phyloP scores from a whole-genome alignment of 2,329 filamentous ascomycete genomes.

The Penicillium sp. region DNA sequence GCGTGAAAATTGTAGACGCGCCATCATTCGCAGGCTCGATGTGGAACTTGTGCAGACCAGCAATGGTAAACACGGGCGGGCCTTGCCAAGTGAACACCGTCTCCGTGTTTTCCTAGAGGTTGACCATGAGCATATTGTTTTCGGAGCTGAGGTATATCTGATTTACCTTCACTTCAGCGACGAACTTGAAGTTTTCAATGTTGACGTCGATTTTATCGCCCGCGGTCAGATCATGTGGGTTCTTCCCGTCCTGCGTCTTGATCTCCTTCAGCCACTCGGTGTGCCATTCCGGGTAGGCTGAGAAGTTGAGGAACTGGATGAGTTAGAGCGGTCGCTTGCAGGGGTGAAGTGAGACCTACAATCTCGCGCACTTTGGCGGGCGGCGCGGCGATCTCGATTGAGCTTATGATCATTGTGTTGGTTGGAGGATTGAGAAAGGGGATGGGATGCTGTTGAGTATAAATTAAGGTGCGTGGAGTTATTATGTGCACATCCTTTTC shows the following conservation, averaged over 20 bases:
- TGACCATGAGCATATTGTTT: background rate
- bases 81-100: conserved; percentile 29
- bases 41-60: conserved; percentile 27
- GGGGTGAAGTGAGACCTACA: conserved; percentile 15
- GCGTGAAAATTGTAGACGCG: conserved; percentile 26
- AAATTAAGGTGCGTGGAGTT: background rate
- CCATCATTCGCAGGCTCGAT: conserved; percentile 24
- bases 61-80: conserved; percentile 28
- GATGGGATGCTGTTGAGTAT: background rate
- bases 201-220: conserved; percentile 19
- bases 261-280: conserved; percentile 25
- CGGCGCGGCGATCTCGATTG: conserved; percentile 26
- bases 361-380: conserved; percentile 30
- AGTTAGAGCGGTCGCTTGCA: background rate
- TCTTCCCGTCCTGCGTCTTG: conserved; percentile 20
- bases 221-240: conserved; percentile 1
- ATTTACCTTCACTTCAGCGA: conserved; percentile 19
- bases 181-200: conserved; percentile 22
- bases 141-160: background rate
- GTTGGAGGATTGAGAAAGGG: background rate
- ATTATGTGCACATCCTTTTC: background rate
- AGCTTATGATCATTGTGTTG: conserved; percentile 24
- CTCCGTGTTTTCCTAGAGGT: conserved; percentile 24
- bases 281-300: conserved; percentile 28
- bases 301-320: conserved; percentile 26